Conservation (phyloP, 139 green algal genomes). For the Micractinium sp. region DNA sequence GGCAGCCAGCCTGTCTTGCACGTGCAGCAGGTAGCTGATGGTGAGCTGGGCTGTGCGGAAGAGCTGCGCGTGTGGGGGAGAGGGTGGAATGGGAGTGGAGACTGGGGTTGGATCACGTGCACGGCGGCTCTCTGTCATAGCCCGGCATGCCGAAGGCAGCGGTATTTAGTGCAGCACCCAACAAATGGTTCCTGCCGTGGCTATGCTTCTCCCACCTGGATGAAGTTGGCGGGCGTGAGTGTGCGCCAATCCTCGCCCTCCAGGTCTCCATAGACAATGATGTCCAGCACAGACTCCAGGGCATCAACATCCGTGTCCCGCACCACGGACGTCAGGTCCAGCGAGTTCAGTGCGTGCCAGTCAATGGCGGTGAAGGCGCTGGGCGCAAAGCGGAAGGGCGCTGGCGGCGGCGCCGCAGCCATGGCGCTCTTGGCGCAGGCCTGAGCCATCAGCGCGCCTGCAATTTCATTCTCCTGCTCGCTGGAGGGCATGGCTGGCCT, state of each 20-base stretch:
- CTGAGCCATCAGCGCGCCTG: background rate
- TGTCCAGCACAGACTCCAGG: constrained; percentile 64
- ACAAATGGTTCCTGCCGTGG: no score
- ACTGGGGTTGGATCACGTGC: background rate
- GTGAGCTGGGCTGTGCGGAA: constrained; percentile 81
- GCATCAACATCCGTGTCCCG: constrained; percentile 70
- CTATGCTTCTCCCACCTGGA: background rate
- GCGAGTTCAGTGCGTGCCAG: constrained; percentile 69
- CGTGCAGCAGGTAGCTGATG: constrained; percentile 84
- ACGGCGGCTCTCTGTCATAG: no score
- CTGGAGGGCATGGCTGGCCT: background rate
- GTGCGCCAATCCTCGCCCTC: constrained; percentile 73
- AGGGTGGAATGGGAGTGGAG: background rate
- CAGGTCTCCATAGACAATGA: constrained; percentile 71
- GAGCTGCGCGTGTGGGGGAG: constrained; percentile 25
- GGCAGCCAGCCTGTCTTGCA: constrained; percentile 72
- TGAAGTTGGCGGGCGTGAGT: constrained; percentile 52
- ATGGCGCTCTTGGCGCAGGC: background rate
- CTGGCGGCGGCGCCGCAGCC: background rate
- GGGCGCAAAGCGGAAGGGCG: constrained; percentile 65
- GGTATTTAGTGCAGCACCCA: background rate
- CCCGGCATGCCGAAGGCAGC: no score
- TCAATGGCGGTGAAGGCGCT: constrained; percentile 56
- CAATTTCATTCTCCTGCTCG: background rate
- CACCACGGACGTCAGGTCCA: constrained; percentile 67